These are phyloP conservation scores for Ciborinia camelliae DNA, from an alignment of 2,329 filamentous ascomycete genomes.

Conservation along the genomic window DNA sequence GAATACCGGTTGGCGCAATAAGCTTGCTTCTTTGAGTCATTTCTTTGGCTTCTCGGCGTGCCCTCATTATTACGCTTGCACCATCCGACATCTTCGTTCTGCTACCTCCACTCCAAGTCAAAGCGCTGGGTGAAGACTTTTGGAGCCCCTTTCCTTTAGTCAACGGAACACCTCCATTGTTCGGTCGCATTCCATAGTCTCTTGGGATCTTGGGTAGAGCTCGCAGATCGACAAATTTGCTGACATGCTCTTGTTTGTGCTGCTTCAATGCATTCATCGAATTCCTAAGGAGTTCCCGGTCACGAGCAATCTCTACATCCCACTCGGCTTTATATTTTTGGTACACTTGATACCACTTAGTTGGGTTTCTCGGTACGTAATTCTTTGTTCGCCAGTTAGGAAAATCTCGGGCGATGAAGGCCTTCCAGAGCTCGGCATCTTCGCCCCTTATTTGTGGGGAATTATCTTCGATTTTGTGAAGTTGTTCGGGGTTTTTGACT, in stretches of 20 bases:
- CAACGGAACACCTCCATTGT: slow-evolving; percentile 37
- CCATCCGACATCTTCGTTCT: slow-evolving; percentile 52
- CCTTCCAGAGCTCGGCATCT: slow-evolving; percentile 71
- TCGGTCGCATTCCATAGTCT: slow-evolving; percentile 39
- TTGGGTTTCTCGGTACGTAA: slow-evolving; percentile 61
- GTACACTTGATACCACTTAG: slow-evolving; percentile 77
- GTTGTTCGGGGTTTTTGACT: slow-evolving; percentile 69
- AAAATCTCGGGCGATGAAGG: slow-evolving; percentile 76
- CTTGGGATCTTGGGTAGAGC: slow-evolving; percentile 45
- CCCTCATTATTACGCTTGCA: slow-evolving; percentile 54
- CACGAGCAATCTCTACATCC: slow-evolving; percentile 53
- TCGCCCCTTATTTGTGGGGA: slow-evolving; percentile 73
- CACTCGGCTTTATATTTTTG: slow-evolving; percentile 61
- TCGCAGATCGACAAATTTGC: slow-evolving; percentile 53
- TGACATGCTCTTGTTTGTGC: slow-evolving; percentile 54
- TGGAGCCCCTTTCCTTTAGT: slow-evolving; percentile 31
- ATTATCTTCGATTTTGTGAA: slow-evolving; percentile 69
- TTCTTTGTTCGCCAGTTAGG: slow-evolving; percentile 58
- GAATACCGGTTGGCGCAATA: slow-evolving; percentile 41
- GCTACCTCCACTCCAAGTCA: slow-evolving; percentile 48
- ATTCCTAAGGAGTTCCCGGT: slow-evolving; percentile 53
- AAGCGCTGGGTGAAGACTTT: slow-evolving; percentile 36
- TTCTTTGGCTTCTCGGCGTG: slow-evolving; percentile 54
- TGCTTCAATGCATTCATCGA: slow-evolving; percentile 56
- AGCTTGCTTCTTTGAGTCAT: slow-evolving; percentile 49